Evolutionary conservation across 768 basidiomycete genomes (phyloP).

Genomic region (Calocybe gangraenosa): DNA sequence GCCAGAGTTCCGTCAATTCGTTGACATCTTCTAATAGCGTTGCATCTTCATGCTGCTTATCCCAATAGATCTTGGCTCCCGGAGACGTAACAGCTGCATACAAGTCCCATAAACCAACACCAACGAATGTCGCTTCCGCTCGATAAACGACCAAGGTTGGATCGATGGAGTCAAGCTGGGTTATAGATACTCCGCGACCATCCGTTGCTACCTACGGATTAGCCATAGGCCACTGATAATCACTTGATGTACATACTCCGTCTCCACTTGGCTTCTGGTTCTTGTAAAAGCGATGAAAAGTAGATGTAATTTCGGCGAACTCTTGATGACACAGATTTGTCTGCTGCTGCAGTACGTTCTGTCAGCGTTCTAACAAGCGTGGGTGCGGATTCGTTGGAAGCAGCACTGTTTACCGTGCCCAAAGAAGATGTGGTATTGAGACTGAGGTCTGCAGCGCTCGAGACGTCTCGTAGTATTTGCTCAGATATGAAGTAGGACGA

Average conservation of each 20-base stretch:
- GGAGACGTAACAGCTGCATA: constrained; percentile 85
- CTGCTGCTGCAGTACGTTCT: constrained; percentile 56
- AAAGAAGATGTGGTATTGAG: constrained; percentile 63
- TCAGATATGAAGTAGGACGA: constrained; percentile 53
- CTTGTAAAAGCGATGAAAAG: constrained; percentile 94
- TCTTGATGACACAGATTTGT: constrained; percentile 81
- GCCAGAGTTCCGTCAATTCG: constrained; percentile 90
- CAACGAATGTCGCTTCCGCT: constrained; percentile 96
- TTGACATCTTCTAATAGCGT: constrained; percentile 84
- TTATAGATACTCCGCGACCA: constrained; percentile 85
- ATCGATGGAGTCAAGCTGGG: constrained; percentile 95
- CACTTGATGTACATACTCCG: constrained; percentile 45
- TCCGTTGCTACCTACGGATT: constrained; percentile 59
- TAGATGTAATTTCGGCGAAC: constrained; percentile 95
- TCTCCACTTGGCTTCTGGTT: constrained; percentile 97
- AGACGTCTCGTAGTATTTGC: constrained; percentile 68
- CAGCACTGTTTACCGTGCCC: constrained; percentile 42
- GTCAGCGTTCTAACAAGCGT: constrained; percentile 31
- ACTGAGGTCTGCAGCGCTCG: constrained; percentile 66
- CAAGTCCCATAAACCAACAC: constrained; percentile 92
- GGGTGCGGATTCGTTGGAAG: constrained; percentile 32
- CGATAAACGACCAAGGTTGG: constrained; percentile 94
- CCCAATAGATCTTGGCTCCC: constrained; percentile 81
- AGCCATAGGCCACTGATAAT: constrained; percentile 7
- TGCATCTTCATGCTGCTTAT: constrained; percentile 86